Evolutionary conservation across 2,329 filamentous ascomycete genomes (phyloP), one percentile per base, ranked within the genome.

Genomic region (Escovopsis sp.): DNA sequence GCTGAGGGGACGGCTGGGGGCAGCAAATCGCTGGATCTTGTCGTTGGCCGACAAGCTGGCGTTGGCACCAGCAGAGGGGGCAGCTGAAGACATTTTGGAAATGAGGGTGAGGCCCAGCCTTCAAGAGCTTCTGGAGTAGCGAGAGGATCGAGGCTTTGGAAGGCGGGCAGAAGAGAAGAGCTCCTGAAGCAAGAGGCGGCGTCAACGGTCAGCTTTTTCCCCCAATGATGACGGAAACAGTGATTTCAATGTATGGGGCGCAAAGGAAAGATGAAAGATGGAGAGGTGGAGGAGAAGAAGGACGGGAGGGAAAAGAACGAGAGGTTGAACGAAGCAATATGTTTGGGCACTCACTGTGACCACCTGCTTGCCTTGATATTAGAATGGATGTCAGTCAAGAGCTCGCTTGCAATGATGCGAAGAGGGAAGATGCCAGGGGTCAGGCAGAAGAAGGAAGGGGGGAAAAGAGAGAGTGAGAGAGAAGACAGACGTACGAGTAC

Each of bases 11-110:
- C 91, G 79, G 71, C 86, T 94, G 54, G 91, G 86, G 57, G 89
- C 86, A 56, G 81, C 77, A 67, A 98, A 98, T 56, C 91, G 87
- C 66, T 84, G 82, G 70, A 98, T 96, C 72, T 96, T 96, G 74
- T 98, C 91, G 74, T 98, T 95, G 66, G 85, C 88, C 62, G 83
- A 86, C 50, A 73, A 60, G 50, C 62, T 64, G 57, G 67, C 67
- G 53, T 68, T 60, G 55, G 62, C 62, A 59, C 70, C 69, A 56
- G 64, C 63, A 57, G 65, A 63, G 49, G 67, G 55, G 53, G 67
- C 57, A 50, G 68, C 62, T 49, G 49, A 49, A 64, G 74, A 66
- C 72, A 81, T 81, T 58, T 35, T 43, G 45, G 39, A 25, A 36
- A 14, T 7, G 15, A 15, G 38, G 39, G 33, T 40, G 41, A 20